Base-by-base conservation (phyloP, 345 rosid genomes). In the Rhodamnia argentea region DNA sequence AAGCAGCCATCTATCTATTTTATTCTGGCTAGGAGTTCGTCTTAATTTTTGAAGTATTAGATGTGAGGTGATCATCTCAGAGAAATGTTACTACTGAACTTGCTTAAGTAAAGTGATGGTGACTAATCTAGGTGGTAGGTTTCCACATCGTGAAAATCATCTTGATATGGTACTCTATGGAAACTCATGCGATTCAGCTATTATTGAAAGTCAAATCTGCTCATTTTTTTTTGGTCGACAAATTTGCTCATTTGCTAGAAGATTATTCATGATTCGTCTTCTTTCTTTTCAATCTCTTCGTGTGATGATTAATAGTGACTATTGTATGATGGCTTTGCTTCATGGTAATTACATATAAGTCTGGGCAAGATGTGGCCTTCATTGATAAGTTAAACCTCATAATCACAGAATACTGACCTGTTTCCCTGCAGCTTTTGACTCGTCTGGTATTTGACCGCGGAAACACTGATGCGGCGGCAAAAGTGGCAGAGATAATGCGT, bases 401-500 rank as follows among this genome's bases (percentile, higher is more conserved):
- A 26, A 52, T 53, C 42, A 32, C 44, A 29, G 29, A 62, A 18
- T n/a, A 14, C 5, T 9, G 23, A 64, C 32, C 44, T 75, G 47
- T 76, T 83, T 29, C 83, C 86, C 86, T 93, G 92, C 95, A 97
- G 99, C 93, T 97, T 89, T 93, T 97, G 92, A 96, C 99, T 83
- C 99, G 99, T 85, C 91, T 96, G 87, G 99, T 96, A 56, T 97
- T 97, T 91, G 99, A 96, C 85, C 93, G 95, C 82, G 96, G 98
- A 87, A 97, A 96, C 92, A 96, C 98, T 47, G 99, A 97, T 90
- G 99, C 99, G 87, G 99, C 99, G 86, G 95, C 92, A 24, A 97
- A 97, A 91, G 98, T 93, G 76, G 99, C 99, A 54, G 99, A 95
- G 84, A 93, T 97, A 58, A 97, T 97, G 99, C 91, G 91, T 91